Evolutionary conservation across 176 grass and related monocot species (phyloP), one percentile per base, ranked within the genome.

Genomic region (Cenchrus purpureus): DNA sequence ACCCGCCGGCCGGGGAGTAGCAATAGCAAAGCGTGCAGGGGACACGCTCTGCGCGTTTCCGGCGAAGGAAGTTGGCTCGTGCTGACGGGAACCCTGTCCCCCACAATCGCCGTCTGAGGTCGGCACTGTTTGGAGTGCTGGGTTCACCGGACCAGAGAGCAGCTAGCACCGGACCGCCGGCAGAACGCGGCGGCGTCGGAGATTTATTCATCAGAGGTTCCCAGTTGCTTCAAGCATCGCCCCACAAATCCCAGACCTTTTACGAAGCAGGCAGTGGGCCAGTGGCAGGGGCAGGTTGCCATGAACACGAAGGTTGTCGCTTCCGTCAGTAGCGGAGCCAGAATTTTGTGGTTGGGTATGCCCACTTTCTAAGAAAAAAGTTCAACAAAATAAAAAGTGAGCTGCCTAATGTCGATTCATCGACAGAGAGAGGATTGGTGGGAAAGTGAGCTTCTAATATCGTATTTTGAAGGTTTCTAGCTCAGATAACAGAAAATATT

Each of bases 11-110:
- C 37, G 37, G 37, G 19, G 79, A 78, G 68, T 73, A 78, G 68
- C 37, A 40, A 40, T 1, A 31, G 12, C 12, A 86, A 86, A 50
- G 78, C 49, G 73, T 90, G 79, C 44, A 20, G 62, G 84, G 22
- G 50, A 86, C 79, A 79, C 8, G 3, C 19, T 58, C 52, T 51
- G 13, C 49, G 29, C 79, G 28, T 83, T 86, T 65, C 8, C 1
- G 74, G 79, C 74, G 59, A 67, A 60, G 43, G 73, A 73, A 31
- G 66, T 86, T 66, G 4, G 79, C 65, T 73, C 55, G 1, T 66
- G 84, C 58, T 74, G 88, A 74, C 45, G 51, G 82, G 82, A 10
- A 65, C 20, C 68, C 2, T 68, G 73, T 42, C 31, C 6, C 9
- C 8, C 59, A 19, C 37, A 3, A 40, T 25, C 25, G 50, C 32